Conservation (phyloP, 2,329 filamentous ascomycete genomes). For the Knufia fluminis region DNA sequence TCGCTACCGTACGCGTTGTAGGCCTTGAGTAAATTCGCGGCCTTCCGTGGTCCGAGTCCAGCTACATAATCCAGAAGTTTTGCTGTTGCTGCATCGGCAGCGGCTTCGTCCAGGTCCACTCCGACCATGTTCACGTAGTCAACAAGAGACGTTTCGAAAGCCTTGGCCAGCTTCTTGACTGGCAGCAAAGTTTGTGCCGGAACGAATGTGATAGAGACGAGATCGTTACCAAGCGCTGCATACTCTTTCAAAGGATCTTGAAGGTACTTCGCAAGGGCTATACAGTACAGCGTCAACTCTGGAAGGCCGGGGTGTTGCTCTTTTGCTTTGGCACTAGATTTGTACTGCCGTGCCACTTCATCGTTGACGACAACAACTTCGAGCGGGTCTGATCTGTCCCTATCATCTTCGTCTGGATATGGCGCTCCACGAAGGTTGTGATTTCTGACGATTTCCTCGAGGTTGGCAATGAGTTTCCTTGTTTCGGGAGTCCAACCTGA, state of each 20-base stretch:
- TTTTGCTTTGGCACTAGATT: slow-evolving; percentile 72
- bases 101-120: slow-evolving; percentile 88
- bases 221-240: slow-evolving; percentile 79
- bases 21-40: slow-evolving; percentile 72
- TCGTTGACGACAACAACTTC: slow-evolving; percentile 92
- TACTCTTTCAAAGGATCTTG: slow-evolving; percentile 97
- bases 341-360: slow-evolving; percentile 92
- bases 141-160: slow-evolving; percentile 92
- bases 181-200: slow-evolving; percentile 81
- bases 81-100: slow-evolving; percentile 69
- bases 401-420: slow-evolving; percentile 74
- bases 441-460: slow-evolving; percentile 69
- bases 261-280: slow-evolving; percentile 80
- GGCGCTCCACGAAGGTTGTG: slow-evolving; percentile 68
- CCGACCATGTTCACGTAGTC: slow-evolving; percentile 97
- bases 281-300: slow-evolving; percentile 76
- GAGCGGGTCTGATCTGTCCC: slow-evolving; percentile 66
- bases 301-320: slow-evolving; percentile 72
- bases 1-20: slow-evolving; percentile 85
- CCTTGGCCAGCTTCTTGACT: slow-evolving; percentile 74
- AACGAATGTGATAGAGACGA: slow-evolving; percentile 79
- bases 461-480: slow-evolving; percentile 68
- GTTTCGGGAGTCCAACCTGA: slow-evolving; percentile 85
- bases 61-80: slow-evolving; percentile 85
- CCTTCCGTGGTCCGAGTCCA: slow-evolving; percentile 86